These are phyloP conservation scores for Citeromyces siamensis DNA, from an alignment of 1,139 yeast genomes.

Conservation along the genomic window DNA sequence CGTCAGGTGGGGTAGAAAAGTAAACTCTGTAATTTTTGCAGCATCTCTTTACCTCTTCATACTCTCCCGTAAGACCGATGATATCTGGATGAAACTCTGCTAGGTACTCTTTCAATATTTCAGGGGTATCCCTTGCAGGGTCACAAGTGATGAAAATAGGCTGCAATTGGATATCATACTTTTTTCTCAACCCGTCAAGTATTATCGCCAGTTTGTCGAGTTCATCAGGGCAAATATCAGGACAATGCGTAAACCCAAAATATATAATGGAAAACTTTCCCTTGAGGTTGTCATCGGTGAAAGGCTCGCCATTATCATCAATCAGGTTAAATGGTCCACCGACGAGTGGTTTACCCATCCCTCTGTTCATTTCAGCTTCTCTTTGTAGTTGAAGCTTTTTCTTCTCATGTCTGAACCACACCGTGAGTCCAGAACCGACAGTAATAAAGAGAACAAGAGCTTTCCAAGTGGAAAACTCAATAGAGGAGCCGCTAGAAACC, in stretches of 20 bases:
- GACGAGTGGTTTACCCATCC: slow-evolving; percentile 83
- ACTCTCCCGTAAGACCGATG: slow-evolving; percentile 84
- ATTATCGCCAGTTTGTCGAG: slow-evolving; percentile 81
- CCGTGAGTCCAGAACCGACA: slow-evolving; percentile 62
- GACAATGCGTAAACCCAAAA: slow-evolving; percentile 95
- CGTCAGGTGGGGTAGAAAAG: slow-evolving; percentile 89
- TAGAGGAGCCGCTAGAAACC: slow-evolving; percentile 17
- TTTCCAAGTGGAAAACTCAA: slow-evolving; percentile 84
- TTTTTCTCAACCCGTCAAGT: slow-evolving; percentile 46
- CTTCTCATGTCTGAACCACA: slow-evolving; percentile 60
- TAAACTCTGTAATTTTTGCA: slow-evolving; percentile 89
- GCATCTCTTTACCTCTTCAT: slow-evolving; percentile 67
- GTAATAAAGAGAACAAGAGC: slow-evolving; percentile 55
- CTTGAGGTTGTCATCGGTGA: slow-evolving; percentile 64
- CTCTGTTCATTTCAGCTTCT: slow-evolving; percentile 75
- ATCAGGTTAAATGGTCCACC: slow-evolving; percentile 79
- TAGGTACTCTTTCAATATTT: slow-evolving; percentile 64
- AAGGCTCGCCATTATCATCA: slow-evolving; percentile 58
- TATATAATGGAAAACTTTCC: slow-evolving; percentile 75
- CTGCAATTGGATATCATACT: slow-evolving; percentile 50
- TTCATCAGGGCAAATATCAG: slow-evolving; percentile 97
- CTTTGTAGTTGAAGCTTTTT: slow-evolving; percentile 59
- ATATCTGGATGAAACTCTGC: slow-evolving; percentile 82
- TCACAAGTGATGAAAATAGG: slow-evolving; percentile 93
- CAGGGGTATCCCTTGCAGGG: slow-evolving; percentile 88